Evolutionary conservation across 805 yeast genomes (phyloP), one percentile per base, ranked within the genome.

Genomic region (Candida broadrunensis): DNA sequence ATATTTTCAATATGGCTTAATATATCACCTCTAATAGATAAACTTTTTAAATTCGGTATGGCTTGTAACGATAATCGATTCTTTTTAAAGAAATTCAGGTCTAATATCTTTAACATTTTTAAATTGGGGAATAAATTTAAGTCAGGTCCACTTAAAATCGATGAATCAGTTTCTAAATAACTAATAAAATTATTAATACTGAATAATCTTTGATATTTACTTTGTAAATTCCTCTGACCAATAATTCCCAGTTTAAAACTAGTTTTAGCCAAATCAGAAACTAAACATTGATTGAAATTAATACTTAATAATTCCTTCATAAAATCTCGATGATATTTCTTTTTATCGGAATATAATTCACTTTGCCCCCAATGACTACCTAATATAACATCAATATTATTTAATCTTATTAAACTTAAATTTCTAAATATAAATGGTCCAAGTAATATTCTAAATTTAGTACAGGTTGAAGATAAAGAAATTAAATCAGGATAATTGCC

Each of bases 371-470:
- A 46, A 17, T 65, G 63, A 31, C 42, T 42, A 1, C 51, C 46
- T 32, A 63, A 40, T 6, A 60, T 39, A 3, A 58, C 52, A 44
- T 63, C 69, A 2, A 56, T 41, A 37, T 56, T 60, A 39, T 59
- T 61, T 17, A 40, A 31, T 18, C 69, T 39, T 5, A 61, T 48
- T 32, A 63, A 43, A 39, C 68, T 63, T 5, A 55, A 14, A 14
- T 45, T 43, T 6, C 35, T 35, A 37, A 59, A 62, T 15, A 61
- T 16, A 2, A 37, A 18, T 6, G 51, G 51, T 0, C 58, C 63
- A 12, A 58, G 36, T 13, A 47, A 37, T 12, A 29, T 33, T 14
- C 68, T 47, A 3, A 63, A 42, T 7, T 38, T 39, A 9, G 36
- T 38, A 36, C 67, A 61, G 12, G 66, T 59, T 8, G 54, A 44